Evolutionary conservation across 257 asterid species (phyloP), one percentile per base, ranked within the genome.

Genomic region (Anisodus tanguticus): DNA sequence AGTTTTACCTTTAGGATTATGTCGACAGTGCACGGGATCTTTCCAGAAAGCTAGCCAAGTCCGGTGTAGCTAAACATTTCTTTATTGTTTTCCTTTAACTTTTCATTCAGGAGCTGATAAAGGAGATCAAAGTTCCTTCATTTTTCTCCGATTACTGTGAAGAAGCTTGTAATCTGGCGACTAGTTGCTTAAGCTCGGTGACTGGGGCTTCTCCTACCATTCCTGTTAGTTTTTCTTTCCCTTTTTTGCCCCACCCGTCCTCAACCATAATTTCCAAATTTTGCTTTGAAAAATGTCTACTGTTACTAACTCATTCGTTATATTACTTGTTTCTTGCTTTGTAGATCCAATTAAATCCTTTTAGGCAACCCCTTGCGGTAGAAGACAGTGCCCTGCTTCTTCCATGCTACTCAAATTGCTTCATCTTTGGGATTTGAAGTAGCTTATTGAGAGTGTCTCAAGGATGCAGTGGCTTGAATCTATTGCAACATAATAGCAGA

Each of bases 111-210:
- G 94, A 92, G 88, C 80, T 93, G 79, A 86, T 94, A 43, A 91
- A 89, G 87, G 90, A 89, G 86, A 94, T 92, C 79, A 87, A 89
- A 64, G 92, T 92, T 69, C 93, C 97, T 3, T 95, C 94, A 59
- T 82, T 96, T 83, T 96, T 96, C 85, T 92, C 99, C 6, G 99
- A 96, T 90, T 96, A 91, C 85, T 94, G 98, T 79, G 98, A 96
- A 87, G 99, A 96, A 89, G 99, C 99, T 87, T 91, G 90, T 54
- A 85, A 87, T 91, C 89, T 94, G 86, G 98, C 98, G 5, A 88
- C 85, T 86, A 55, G 86, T 81, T 96, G 98, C 90, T 86, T 92
- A 66, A 92, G 87, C 86, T 88, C 93, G 3, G 86, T 83, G 79
- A 90, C 92, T 3, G 90, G 91, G 86, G 63, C 80, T 76, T 83